A percentile compares a stretch with the other conserved stretches of the same genome.
phyloP scores from a whole-genome alignment of 179 eudicot species.

The Beta corolliflora region DNA sequence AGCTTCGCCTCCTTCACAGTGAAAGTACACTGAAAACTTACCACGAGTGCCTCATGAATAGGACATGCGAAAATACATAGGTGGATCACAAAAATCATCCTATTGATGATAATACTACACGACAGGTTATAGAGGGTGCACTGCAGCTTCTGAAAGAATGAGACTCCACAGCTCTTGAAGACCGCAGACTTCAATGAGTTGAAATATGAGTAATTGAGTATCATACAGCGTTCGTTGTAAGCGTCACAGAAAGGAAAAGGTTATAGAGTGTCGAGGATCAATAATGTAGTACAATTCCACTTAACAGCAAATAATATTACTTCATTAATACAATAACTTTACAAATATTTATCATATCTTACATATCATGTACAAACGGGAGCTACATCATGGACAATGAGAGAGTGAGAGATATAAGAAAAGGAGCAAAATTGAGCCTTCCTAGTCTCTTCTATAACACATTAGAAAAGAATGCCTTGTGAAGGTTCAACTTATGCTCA shows the following conservation, averaged over 20 bases:
- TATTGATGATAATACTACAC: neutral
- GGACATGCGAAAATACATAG: neutral
- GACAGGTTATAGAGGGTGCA: neutral
- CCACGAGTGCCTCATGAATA: neutral
- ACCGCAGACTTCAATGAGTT: neutral
- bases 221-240: neutral
- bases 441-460: neutral
- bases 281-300: neutral
- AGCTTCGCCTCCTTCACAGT: neutral
- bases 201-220: neutral
- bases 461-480: conserved; percentile 24
- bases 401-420: neutral
- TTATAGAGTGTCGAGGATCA: neutral
- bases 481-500: conserved; percentile 53
- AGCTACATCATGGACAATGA: neutral
- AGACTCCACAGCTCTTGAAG: neutral
- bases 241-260: neutral
- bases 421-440: conserved; percentile 7
- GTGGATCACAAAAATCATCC: neutral
- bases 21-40: neutral
- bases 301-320: neutral
- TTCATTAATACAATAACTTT: conserved; percentile 13
- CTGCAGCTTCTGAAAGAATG: neutral
- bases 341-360: conserved; percentile 13
- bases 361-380: conserved; percentile 19